Evolutionary conservation across 2,329 filamentous ascomycete species (phyloP), one percentile per base, ranked within the genome.

Genomic region (Penicillium psychrosexuale): DNA sequence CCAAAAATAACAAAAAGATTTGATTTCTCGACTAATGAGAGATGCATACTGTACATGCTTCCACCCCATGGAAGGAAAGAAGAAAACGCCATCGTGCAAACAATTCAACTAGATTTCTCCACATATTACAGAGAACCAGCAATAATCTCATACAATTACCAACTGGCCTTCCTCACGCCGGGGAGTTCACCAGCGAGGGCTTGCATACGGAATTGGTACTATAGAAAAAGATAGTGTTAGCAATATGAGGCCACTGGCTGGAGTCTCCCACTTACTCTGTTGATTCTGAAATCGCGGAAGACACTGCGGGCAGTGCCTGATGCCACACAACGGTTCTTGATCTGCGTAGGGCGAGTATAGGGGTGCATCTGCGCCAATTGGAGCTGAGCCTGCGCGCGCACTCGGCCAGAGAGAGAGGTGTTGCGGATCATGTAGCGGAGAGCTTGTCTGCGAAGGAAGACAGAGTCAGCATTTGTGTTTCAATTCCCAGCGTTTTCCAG

Each of bases 141-240:
- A 36, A 31, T 19, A 50, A 39, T 53, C 47, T 51, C 30, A 30
- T 48, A 30, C 34, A 50, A 52, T 42, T 90, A 99, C 94, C 94
- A 99, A 76, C 90, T 95, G 47, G 94, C 94, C 80, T 96, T 96
- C 82, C 87, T 91, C 52, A 99, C 94, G 66, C 94, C 94, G 0
- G 94, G 93, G 50, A 99, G 72, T 58, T 90, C 85, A 47, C 94
- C 94, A 31, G 83, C 87, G 60, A 97, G 78, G 17, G 94, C 94
- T 73, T 96, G 87, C 77, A 94, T 80, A 72, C 94, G 85, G 79
- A 99, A 99, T 78, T 93, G 91, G 75, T 83, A 99, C 93, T 97
- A 68, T 24, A 63, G 19, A 44, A 42, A 51, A 50, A 51, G 57
- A 39, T 46, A 53, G 22, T 55, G 58, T 70, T 40, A 71, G 58